Evolutionary conservation across 2,329 filamentous ascomycete genomes (phyloP).

Genomic region (Lizonia empirigonia): DNA sequence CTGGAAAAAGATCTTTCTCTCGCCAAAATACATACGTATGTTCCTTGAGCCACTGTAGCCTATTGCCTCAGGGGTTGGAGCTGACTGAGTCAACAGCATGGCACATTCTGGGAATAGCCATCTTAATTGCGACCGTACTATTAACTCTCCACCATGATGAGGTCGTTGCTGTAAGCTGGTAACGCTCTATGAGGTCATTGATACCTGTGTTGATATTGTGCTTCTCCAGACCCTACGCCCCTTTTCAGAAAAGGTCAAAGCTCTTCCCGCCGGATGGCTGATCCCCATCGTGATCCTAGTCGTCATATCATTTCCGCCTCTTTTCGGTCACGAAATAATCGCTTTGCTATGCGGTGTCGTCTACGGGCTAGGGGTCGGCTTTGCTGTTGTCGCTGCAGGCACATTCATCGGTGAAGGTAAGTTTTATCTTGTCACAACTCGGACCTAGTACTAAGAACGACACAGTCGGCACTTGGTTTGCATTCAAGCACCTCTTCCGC

Average conservation of each 20-base stretch:
- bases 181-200: neutral
- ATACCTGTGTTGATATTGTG: conserved; percentile 14
- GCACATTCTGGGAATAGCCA: conserved; percentile 38
- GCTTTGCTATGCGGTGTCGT: conserved; percentile 44
- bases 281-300: conserved; percentile 44
- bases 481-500: conserved; percentile 42
- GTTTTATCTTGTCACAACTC: neutral
- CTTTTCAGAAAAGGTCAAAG: conserved; percentile 43
- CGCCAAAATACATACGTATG: conserved; percentile 46
- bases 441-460: conserved; percentile 15
- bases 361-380: conserved; percentile 44
- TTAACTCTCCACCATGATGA: conserved; percentile 39
- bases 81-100: conserved; percentile 33
- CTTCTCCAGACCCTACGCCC: conserved; percentile 37
- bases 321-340: conserved; percentile 45
- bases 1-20: conserved; percentile 43
- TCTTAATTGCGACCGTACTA: conserved; percentile 36
- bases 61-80: neutral
- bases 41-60: neutral
- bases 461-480: conserved; percentile 45
- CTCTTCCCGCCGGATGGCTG: conserved; percentile 44
- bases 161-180: conserved; percentile 36
- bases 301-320: conserved; percentile 43
- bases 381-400: conserved; percentile 41
- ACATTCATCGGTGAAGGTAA: conserved; percentile 45